A percentile compares a stretch with the other conserved stretches of the same genome.
Evolutionary conservation across 768 basidiomycete genomes (phyloP).

Genomic region (Lactarius psammicola): DNA sequence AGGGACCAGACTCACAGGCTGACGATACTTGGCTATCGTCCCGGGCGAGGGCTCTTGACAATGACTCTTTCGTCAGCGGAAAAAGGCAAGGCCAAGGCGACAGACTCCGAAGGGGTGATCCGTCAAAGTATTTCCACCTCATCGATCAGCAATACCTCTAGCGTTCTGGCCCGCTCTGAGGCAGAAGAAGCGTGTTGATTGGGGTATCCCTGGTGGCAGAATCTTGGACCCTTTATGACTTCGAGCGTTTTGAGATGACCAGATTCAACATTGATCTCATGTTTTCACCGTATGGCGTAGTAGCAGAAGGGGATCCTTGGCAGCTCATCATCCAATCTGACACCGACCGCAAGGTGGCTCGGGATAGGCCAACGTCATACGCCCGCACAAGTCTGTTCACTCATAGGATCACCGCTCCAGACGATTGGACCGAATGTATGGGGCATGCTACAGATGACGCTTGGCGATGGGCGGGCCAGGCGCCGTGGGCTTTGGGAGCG

Average conservation of each 20-base stretch:
- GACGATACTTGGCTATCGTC: neutral
- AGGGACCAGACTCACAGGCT: neutral
- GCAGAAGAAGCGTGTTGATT: slow-evolving; percentile 23
- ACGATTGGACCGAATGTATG: slow-evolving; percentile 25
- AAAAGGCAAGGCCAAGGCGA: slow-evolving; percentile 28
- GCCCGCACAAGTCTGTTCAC: neutral
- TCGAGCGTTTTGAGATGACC: slow-evolving; percentile 27
- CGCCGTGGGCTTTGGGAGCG: slow-evolving; percentile 28
- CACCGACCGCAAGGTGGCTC: neutral
- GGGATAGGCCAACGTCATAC: neutral
- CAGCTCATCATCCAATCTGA: slow-evolving; percentile 23
- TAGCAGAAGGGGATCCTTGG: slow-evolving; percentile 22
- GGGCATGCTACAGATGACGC: slow-evolving; percentile 19
- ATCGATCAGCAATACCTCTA: neutral
- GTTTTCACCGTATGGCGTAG: slow-evolving; percentile 21
- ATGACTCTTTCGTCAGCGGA: neutral
- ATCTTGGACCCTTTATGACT: slow-evolving; percentile 25
- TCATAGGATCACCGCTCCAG: neutral
- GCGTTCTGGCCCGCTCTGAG: slow-evolving; percentile 8
- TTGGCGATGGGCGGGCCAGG: slow-evolving; percentile 24
- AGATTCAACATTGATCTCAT: slow-evolving; percentile 22
- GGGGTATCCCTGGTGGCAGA: slow-evolving; percentile 22
- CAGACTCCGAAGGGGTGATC: neutral
- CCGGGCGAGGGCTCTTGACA: neutral
- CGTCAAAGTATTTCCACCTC: neutral